These are phyloP conservation scores for Cephalotrichum gorgonifer DNA, from an alignment of 2,329 filamentous ascomycete species.

Conservation along the genomic window DNA sequence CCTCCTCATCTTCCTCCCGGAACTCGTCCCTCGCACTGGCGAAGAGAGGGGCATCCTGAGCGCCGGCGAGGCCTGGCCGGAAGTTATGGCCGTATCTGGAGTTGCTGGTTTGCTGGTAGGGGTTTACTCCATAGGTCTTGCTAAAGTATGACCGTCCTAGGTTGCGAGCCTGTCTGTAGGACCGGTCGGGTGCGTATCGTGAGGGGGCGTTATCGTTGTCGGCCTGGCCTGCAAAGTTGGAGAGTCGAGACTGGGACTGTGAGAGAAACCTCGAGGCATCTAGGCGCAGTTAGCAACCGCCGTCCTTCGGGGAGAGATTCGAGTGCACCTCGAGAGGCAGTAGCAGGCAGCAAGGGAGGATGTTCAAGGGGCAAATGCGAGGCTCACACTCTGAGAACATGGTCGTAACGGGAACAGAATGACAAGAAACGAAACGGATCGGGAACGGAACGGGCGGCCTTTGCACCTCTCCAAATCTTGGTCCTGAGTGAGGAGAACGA, in stretches of 20 bases:
- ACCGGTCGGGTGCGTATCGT: slow-evolving; percentile 21
- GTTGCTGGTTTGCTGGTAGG: slow-evolving; percentile 66
- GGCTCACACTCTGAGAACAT: slow-evolving; percentile 73
- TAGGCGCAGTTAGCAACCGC: slow-evolving; percentile 25
- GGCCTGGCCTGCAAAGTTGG: slow-evolving; percentile 53
- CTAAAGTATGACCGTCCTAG: slow-evolving; percentile 31
- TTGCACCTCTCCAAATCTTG: too few relatives aligned
- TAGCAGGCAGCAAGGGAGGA: neutral
- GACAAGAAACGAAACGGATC: too few relatives aligned
- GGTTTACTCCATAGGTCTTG: slow-evolving; percentile 52
- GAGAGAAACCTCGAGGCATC: slow-evolving; percentile 95
- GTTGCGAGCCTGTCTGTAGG: slow-evolving; percentile 21
- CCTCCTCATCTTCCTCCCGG: slow-evolving; percentile 85
- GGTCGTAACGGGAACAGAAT: too few relatives aligned
- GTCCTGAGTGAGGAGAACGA: neutral
- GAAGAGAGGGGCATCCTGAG: slow-evolving; percentile 82
- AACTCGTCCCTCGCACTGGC: slow-evolving; percentile 86
- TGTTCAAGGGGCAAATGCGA: neutral
- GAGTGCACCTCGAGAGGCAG: neutral
- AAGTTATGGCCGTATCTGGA: slow-evolving; percentile 72
- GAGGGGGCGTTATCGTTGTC: slow-evolving; percentile 25
- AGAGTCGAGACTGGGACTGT: slow-evolving; percentile 88
- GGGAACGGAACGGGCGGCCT: too few relatives aligned
- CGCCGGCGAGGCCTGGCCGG: slow-evolving; percentile 60
- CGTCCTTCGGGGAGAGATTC: neutral